Conservation (phyloP, 1,284 basidiomycete genomes). For the Pyrrhoderma noxium region DNA sequence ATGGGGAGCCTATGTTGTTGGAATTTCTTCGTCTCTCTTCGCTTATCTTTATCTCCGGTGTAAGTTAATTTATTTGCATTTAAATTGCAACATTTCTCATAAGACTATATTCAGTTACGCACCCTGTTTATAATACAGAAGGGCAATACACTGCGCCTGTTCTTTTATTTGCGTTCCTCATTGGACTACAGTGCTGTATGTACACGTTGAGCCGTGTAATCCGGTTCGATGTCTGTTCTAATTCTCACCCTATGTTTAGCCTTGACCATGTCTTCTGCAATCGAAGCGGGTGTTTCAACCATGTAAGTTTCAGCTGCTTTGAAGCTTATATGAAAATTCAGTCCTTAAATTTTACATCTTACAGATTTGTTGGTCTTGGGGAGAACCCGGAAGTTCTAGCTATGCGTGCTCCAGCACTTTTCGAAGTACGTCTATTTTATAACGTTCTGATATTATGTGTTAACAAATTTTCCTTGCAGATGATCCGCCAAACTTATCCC, state of each 20-base stretch:
- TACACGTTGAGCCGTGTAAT: constrained; percentile 13
- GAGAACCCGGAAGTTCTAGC: constrained; percentile 76
- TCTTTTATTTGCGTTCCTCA: constrained; percentile 74
- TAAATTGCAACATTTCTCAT: neutral
- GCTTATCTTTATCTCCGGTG: constrained; percentile 52
- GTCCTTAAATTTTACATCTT: constrained; percentile 4
- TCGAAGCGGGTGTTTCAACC: constrained; percentile 78
- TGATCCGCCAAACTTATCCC: constrained; percentile 57
- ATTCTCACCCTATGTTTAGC: constrained; percentile 30
- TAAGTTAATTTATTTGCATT: neutral
- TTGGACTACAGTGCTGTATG: constrained; percentile 67
- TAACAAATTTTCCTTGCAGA: constrained; percentile 28
- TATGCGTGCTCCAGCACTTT: constrained; percentile 66
- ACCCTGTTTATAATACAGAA: constrained; percentile 62
- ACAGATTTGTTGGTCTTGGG: constrained; percentile 73
- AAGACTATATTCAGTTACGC: constrained; percentile 43
- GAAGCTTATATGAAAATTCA: neutral
- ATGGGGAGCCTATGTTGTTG: constrained; percentile 76
- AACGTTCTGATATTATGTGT: constrained; percentile 1
- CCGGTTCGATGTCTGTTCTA: neutral
- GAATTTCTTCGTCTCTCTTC: constrained; percentile 71
- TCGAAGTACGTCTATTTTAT: constrained; percentile 38
- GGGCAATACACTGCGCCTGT: constrained; percentile 76
- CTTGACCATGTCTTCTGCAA: constrained; percentile 58
- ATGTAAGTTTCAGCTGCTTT: constrained; percentile 41